phyloP scores from a whole-genome alignment of 345 rosid genomes.

The Excoecaria cochinchinensis region DNA sequence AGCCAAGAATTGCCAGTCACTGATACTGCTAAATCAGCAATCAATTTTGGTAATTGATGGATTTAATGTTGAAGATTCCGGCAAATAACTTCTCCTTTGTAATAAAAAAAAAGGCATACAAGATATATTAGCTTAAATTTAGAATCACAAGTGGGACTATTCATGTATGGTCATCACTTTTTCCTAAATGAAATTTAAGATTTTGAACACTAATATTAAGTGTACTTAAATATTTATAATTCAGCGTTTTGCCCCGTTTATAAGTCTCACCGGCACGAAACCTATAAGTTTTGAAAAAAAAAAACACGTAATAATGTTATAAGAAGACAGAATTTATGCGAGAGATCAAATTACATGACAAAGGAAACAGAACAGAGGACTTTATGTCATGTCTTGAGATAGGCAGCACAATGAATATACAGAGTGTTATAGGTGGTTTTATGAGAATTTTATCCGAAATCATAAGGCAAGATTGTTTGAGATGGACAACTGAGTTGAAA shows the following conservation, averaged over 20 bases:
- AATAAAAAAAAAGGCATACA: too few relatives aligned
- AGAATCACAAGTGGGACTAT: neutral
- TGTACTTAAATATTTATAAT: too few relatives aligned
- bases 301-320: too few relatives aligned
- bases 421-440: neutral
- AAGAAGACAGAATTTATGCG: neutral
- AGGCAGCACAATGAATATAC: neutral
- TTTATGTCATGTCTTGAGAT: neutral
- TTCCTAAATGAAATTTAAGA: neutral
- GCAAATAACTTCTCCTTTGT: too few relatives aligned
- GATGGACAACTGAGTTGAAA: neutral
- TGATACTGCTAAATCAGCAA: slow-evolving; percentile 12
- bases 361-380: neutral
- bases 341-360: neutral
- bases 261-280: too few relatives aligned
- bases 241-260: too few relatives aligned
- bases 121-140: neutral
- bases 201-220: neutral
- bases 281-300: too few relatives aligned
- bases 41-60: slow-evolving; percentile 18
- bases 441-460: slow-evolving; percentile 9
- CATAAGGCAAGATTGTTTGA: neutral
- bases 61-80: neutral
- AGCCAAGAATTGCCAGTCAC: slow-evolving; percentile 54
- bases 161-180: neutral